phyloP scores from a whole-genome alignment of 768 basidiomycete species.

The Lentinula lateritia region DNA sequence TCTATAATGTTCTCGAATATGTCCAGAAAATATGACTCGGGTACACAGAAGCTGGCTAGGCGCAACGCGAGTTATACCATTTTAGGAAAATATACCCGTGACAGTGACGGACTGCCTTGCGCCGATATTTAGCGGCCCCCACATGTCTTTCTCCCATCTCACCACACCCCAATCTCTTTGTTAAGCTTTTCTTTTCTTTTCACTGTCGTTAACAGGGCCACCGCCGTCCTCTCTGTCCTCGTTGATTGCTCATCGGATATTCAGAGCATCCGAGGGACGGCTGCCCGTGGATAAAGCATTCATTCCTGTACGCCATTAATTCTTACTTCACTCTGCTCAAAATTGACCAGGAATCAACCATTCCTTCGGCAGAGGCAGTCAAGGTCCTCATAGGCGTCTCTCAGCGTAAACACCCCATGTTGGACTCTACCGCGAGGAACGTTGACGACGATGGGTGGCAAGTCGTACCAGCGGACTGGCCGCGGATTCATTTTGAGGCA shows the following conservation, averaged over 20 bases:
- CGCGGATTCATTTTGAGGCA: slow-evolving; percentile 31
- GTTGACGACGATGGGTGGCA: slow-evolving; percentile 35
- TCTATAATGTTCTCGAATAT: not conserved
- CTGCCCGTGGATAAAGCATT: too few species aligned
- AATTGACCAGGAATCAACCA: slow-evolving; percentile 12
- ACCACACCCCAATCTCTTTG: not conserved
- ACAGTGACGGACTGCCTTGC: not conserved
- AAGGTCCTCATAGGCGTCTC: not conserved
- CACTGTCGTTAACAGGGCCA: not conserved
- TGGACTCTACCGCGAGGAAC: slow-evolving; percentile 13
- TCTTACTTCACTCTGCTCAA: slow-evolving; percentile 13
- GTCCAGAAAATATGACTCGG: too few species aligned
- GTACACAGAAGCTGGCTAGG: not conserved
- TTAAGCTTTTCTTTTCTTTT: not conserved
- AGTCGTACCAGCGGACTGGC: slow-evolving; percentile 31
- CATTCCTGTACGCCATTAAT: slow-evolving; percentile 3
- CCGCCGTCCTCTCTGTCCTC: not conserved
- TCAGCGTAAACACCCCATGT: not conserved
- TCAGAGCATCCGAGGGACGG: too few species aligned
- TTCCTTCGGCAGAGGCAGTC: not conserved
- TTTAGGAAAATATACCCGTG: not conserved
- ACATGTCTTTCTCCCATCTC: not conserved
- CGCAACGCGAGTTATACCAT: not conserved
- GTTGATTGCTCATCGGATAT: not conserved
- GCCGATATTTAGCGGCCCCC: not conserved